Conservation (phyloP, 106 monocot genomes). For the Xerophyta viscosa region DNA sequence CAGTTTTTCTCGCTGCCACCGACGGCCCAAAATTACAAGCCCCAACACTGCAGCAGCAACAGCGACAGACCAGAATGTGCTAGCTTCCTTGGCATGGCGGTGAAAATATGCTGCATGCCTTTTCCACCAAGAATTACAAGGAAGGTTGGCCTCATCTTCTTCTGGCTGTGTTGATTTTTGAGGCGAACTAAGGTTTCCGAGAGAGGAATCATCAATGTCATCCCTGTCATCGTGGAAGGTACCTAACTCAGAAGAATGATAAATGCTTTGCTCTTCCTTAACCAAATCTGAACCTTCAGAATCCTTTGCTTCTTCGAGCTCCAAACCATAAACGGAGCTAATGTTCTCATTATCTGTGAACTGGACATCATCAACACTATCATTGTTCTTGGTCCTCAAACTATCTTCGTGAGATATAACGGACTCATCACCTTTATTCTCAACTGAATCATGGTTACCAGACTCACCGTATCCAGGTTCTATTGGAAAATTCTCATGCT, state of each 20-base stretch:
- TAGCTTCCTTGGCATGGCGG: conserved; percentile 63
- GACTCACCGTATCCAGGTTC: conserved; percentile 25
- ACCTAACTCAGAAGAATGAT: conserved; percentile 15
- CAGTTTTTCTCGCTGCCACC: conserved; percentile 59
- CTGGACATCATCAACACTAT: conserved; percentile 19
- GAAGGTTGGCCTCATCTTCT: conserved; percentile 14
- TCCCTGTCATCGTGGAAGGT: conserved; percentile 9
- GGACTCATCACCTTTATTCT: conserved; percentile 3
- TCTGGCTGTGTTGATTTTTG: conserved; percentile 1
- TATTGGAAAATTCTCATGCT: conserved; percentile 53
- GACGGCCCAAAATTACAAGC: conserved; percentile 61
- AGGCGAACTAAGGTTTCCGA: conserved; percentile 6
- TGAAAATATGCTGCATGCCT: conserved; percentile 53
- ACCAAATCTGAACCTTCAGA: conserved; percentile 19
- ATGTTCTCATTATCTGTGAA: conserved; percentile 26
- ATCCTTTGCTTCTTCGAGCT: conserved; percentile 20
- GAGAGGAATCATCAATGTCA: conserved; percentile 16
- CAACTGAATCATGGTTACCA: conserved; percentile 1
- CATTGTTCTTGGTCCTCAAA: conserved; percentile 21
- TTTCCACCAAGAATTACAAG: conserved; percentile 74
- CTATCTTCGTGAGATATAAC: conserved; percentile 12
- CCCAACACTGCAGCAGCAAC: conserved; percentile 83
- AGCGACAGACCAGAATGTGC: conserved; percentile 75
- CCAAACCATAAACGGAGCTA: conserved; percentile 11
- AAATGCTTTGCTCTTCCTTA: conserved; percentile 21